Evolutionary conservation across 2,329 filamentous ascomycete species (phyloP), one percentile per base, ranked within the genome.

Genomic region (Paecilomyces variotii): DNA sequence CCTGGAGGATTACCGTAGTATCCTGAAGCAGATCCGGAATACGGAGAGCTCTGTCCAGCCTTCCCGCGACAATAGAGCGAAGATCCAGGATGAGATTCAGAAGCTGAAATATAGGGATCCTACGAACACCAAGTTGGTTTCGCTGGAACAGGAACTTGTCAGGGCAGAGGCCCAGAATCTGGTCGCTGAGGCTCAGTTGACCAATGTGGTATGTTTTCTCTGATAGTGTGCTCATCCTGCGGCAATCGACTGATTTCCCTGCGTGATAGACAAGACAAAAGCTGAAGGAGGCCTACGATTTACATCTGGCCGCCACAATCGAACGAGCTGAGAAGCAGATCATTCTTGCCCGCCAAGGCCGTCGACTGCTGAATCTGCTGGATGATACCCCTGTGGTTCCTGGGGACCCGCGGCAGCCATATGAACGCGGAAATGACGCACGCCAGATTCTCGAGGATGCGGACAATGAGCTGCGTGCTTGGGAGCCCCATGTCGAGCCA

Each of bases 271-370:
- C 94, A 35, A 89, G 94, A 59, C 89, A 94, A 76, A 97, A 97
- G 78, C 82, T 99, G 77, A 97, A 96, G 78, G 90, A 97, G 76
- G 90, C 94, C 26, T 97, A 93, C 71, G 90, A 92, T 64, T 76
- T 89, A 60, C 91, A 97, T 72, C 90, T 96, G 63, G 85, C 89
- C 14, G 91, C 92, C 60, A 90, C 91, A 24, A 96, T 99, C 67
- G 94, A 99, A 80, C 89, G 93, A 32, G 91, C 91, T 26, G 94
- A 97, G 80, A 97, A 97, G 79, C 94, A 99, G 73, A 89, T 93
- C 67, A 90, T 99, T 60, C 84, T 99, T 14, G 93, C 94, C 59
- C 90, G 89, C 68, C 92, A 97, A 72, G 93, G 91, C 24, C 88
- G 91, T 57, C 87, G 91, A 51, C 83, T 99, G 35, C 75, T 99